Evolutionary conservation across 306 rosid species (phyloP).

Genomic region (Casuarina glauca): DNA sequence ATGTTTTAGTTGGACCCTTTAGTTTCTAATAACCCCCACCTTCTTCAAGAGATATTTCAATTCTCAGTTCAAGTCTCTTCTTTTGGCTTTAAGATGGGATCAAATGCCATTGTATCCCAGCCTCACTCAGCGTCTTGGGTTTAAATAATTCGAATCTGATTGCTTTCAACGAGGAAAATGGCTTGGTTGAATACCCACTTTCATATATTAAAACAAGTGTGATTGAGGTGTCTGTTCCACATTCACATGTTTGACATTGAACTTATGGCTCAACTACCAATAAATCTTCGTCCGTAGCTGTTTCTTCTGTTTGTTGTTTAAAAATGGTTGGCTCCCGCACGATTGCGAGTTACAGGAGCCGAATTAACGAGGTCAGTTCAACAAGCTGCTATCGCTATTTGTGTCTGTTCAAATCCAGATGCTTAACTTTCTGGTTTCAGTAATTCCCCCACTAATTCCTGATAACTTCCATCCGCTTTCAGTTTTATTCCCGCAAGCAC

Average conservation of each 20-base stretch:
- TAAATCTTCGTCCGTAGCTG: neutral
- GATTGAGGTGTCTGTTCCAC: neutral
- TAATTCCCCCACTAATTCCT: neutral
- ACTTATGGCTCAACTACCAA: neutral
- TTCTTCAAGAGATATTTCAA: neutral
- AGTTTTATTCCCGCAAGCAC: neutral
- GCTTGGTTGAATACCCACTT: neutral
- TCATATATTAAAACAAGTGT: neutral
- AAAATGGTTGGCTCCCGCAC: neutral
- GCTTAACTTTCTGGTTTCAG: neutral
- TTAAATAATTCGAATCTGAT: constrained; percentile 25
- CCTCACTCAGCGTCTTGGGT: constrained; percentile 9
- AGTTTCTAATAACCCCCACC: too few relatives aligned
- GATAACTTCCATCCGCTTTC: neutral
- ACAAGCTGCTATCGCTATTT: neutral
- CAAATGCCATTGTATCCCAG: neutral
- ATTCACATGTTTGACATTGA: neutral
- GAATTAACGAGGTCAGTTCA: neutral
- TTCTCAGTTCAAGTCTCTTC: neutral
- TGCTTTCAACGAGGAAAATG: constrained; percentile 26
- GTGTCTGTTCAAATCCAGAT: neutral
- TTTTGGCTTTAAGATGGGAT: constrained; percentile 21
- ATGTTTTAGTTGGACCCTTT: too few relatives aligned
- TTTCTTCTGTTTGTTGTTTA: neutral
- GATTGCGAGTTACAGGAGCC: neutral